Evolutionary conservation across 2,329 filamentous ascomycete genomes (phyloP).

Genomic region (Sordariomycetes sp.): DNA sequence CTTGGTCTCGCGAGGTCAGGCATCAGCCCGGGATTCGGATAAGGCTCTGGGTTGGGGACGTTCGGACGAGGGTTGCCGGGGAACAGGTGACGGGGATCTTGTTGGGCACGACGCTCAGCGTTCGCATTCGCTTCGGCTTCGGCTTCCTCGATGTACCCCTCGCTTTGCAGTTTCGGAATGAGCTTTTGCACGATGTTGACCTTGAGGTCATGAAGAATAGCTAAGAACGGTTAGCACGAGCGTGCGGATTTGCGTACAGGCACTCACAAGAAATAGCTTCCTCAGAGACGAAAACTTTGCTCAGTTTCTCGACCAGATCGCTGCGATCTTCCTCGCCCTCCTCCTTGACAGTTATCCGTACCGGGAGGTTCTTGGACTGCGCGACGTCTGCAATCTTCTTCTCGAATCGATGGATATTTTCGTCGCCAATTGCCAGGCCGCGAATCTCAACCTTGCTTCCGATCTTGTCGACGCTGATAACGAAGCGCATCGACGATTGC

Average conservation of each 20-base stretch:
- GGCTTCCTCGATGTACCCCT: constrained; percentile 62
- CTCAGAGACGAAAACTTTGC: constrained; percentile 64
- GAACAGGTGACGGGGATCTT: constrained; percentile 21
- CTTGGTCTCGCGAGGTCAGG: constrained; percentile 46
- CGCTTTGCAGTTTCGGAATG: constrained; percentile 65
- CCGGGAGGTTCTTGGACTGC: constrained; percentile 45
- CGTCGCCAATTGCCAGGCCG: constrained; percentile 69
- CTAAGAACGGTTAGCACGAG: constrained; percentile 17
- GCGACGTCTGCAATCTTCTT: constrained; percentile 64
- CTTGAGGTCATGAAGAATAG: constrained; percentile 66
- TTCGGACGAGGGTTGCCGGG: constrained; percentile 45
- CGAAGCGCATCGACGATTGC: constrained; percentile 76
- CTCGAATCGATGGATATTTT: constrained; percentile 73
- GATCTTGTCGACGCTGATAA: constrained; percentile 74
- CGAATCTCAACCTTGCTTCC: constrained; percentile 78
- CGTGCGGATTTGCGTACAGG: not conserved
- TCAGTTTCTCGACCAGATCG: constrained; percentile 36
- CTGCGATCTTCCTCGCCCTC: constrained; percentile 36
- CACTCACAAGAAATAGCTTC: constrained; percentile 46
- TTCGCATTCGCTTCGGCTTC: constrained; percentile 31
- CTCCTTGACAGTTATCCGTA: constrained; percentile 43
- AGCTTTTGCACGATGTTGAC: constrained; percentile 77
- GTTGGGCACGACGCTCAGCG: constrained; percentile 27
- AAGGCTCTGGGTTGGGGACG: constrained; percentile 53
- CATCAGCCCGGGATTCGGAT: constrained; percentile 48